Evolutionary conservation across 371 early-diverging fungal genomes (phyloP), one percentile per base, ranked within the genome.

Genomic region (Parasitella parasitica): DNA sequence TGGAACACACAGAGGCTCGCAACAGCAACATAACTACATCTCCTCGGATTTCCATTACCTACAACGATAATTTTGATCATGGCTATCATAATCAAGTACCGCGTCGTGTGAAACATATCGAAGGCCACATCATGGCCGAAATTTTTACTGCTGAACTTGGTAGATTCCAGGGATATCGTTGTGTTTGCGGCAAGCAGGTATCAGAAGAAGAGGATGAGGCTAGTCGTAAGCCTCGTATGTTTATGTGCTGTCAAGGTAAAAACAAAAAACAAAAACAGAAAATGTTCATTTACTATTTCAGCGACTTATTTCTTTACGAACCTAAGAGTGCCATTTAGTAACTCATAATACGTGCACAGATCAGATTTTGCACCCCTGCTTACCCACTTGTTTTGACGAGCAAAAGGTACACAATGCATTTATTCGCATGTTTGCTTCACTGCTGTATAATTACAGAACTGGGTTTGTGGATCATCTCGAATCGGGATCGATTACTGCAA

Each of bases 381-480:
- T 82, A 16, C 85, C 87, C 20, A 75, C 76, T 11, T 83, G 86
- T 34, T 92, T 91, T 66, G 83, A 90, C 59, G 92, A 92, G 60
- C 66, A 77, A 24, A 89, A 87, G 49, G 82, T 93, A 24, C 86
- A 84, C 50, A 77, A 81, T 51, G 80, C 87, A 6, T 91, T 92
- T 34, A 69, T 93, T 51, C 87, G 89, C 57, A 84, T 90, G 71
- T 92, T 91, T 78, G 89, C 91, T 3, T 89, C 92, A 0, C 72
- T 93, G 15, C 67, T 93, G 49, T 89, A 86, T 60, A 80, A 87
- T 52, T 93, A 93, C 68, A 75, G 94, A 37, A 49, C 80, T 9
- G 84, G 84, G 0, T 78, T 85, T 59, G 59, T 74, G 28, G 73
- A 78, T 34, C 71, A 73, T 32, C 36, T 66, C 6, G 71, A 76